These are phyloP conservation scores for Dictyostelium citrinum DNA, from an alignment of 78 protist species.

Conservation along the genomic window DNA sequence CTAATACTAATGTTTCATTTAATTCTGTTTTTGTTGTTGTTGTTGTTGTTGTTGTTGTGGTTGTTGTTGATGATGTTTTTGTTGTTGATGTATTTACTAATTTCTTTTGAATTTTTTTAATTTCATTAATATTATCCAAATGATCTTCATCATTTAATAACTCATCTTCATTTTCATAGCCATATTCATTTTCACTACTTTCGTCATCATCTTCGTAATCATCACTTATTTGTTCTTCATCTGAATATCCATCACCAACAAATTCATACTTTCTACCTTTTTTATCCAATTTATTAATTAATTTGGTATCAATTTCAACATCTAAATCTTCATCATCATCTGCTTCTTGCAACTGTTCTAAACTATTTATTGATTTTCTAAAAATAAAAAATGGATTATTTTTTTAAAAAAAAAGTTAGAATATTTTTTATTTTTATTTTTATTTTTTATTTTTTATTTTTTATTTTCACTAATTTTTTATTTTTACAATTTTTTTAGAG, in stretches of 20 bases:
- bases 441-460: no score
- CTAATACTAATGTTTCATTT: background rate
- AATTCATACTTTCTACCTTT: slow-evolving; percentile 5
- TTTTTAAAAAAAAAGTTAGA: no score
- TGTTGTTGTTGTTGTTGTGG: background rate
- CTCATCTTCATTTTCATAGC: background rate
- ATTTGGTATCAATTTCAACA: slow-evolving; percentile 5
- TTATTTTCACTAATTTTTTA: no score
- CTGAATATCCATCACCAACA: slow-evolving; percentile 14
- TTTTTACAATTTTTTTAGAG: background rate
- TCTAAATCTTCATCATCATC: slow-evolving; percentile 10
- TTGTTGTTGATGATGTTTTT: background rate
- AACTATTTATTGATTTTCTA: background rate
- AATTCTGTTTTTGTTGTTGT: background rate
- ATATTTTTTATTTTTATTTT: background rate
- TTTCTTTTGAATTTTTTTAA: background rate
- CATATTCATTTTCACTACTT: background rate
- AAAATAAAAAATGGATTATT: background rate
- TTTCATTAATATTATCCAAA: slow-evolving; percentile 15
- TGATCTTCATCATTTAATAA: background rate
- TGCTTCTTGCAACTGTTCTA: background rate
- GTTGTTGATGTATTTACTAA: background rate
- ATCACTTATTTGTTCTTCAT: background rate
- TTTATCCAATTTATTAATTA: background rate
- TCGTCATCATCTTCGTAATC: background rate